Evolutionary conservation across 2,329 filamentous ascomycete genomes (phyloP), one percentile per base, ranked within the genome.

Genomic region (Fusarium temperatum): DNA sequence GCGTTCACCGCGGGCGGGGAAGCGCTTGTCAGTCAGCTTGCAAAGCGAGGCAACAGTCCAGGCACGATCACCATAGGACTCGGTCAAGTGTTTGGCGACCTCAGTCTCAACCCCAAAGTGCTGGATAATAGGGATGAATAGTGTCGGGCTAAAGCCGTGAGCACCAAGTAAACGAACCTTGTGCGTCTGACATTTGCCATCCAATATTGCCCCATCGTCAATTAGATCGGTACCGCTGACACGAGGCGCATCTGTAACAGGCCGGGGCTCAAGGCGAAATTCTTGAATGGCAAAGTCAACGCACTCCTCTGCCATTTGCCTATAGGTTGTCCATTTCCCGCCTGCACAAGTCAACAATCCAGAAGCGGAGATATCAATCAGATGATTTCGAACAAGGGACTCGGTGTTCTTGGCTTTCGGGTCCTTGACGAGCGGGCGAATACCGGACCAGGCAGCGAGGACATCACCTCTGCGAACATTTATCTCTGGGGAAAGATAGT

Each of bases 51-150:
- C 95, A 28, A 98, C 94, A 22, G 93, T 92, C 95, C 95, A 98
- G 26, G 95, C 94, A 66, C 95, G 91, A 83, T 98, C 95, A 75
- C 96, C 95, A 81, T 98, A 98, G 64, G 94, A 93, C 79, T 93
- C 90, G 20, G 92, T 93, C 39, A 98, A 88, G 83, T 98, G 95
- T 84, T 94, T 93, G 50, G 95, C 95, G 26, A 98, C 94, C 77
- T 97, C 94, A 24, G 94, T 97, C 83, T 98, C 95, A 64, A 98
- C 85, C 72, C 94, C 94, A 80, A 94, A 98, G 84, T 97, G 94
- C 83, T 98, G 95, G 80, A 98, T 96, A 41, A 98, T 86, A 83
- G 96, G 95, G 87, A 98, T 98, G 85, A 98, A 98, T 30, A 98
- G 90, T 4, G 95, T 88, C 83, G 95, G 95, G 82, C 92, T 95